These are phyloP conservation scores for Eucalyptus cloeziana DNA, from an alignment of 345 rosid genomes.

Conservation along the genomic window DNA sequence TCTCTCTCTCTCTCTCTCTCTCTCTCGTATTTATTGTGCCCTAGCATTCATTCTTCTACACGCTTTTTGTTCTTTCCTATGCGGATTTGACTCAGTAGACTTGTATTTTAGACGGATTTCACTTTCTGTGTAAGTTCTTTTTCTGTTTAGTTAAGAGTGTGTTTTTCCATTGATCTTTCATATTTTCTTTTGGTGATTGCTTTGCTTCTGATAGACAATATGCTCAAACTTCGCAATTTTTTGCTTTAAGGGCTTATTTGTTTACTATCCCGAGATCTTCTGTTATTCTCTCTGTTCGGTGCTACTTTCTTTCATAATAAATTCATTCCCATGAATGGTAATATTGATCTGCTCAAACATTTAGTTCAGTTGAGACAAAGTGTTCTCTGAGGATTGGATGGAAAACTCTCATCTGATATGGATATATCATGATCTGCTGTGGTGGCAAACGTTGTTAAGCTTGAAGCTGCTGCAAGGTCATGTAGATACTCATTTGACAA, in stretches of 20 bases:
- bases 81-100: too few species aligned
- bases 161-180: too few species aligned
- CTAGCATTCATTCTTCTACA: too few species aligned
- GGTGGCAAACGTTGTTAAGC: constrained; percentile 72
- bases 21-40: too few species aligned
- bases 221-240: too few species aligned
- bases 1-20: neutral
- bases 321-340: neutral
- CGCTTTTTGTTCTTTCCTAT: too few species aligned
- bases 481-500: constrained; percentile 38
- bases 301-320: neutral
- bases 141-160: too few species aligned
- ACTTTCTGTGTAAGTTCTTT: neutral
- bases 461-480: constrained; percentile 93
- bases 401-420: constrained; percentile 74
- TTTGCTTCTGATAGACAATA: too few species aligned
- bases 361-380: constrained; percentile 60
- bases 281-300: too few species aligned
- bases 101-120: too few species aligned
- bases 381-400: constrained; percentile 85
- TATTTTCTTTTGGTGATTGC: too few species aligned
- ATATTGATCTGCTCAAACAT: constrained; percentile 30
- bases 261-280: neutral
- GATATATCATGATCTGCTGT: constrained; percentile 74
- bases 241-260: too few species aligned